Percentiles rank a stretch among this genome's conserved stretches.
These are phyloP conservation scores for Dipodascus geniculatus DNA, from an alignment of 805 yeast genomes.

Conservation along the genomic window DNA sequence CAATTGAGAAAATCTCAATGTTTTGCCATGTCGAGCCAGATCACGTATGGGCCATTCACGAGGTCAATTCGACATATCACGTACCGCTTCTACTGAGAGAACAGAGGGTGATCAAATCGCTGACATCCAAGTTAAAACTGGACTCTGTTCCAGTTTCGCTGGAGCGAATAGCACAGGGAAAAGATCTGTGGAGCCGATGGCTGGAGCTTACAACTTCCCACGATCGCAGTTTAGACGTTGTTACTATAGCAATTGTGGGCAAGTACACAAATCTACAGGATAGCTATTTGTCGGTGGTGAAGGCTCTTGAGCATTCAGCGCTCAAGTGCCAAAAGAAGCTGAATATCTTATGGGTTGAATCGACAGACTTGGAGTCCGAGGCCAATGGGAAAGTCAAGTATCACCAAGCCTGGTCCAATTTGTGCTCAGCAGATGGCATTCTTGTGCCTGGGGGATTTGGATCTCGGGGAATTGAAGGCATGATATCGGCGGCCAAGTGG, in stretches of 20 bases:
- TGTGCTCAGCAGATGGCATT: conserved; percentile 92
- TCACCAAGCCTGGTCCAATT: conserved; percentile 91
- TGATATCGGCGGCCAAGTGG: conserved; percentile 94
- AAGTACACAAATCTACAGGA: conserved; percentile 94
- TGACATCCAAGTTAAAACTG: conserved; percentile 57
- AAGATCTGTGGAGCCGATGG: conserved; percentile 65
- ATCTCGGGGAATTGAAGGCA: conserved; percentile 93
- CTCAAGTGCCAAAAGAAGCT: conserved; percentile 79
- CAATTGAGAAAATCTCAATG: conserved; percentile 96
- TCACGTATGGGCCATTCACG: conserved; percentile 94
- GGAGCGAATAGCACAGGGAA: conserved; percentile 53
- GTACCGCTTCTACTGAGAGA: conserved; percentile 86
- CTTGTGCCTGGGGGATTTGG: conserved; percentile 99
- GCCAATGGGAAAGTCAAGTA: conserved; percentile 56
- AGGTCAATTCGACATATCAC: conserved; percentile 93
- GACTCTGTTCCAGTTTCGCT: conserved; percentile 33
- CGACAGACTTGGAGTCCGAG: conserved; percentile 74
- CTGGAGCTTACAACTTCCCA: conserved; percentile 60
- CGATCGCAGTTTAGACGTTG: conserved; percentile 76
- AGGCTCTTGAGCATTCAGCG: conserved; percentile 90
- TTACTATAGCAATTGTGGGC: conserved; percentile 93
- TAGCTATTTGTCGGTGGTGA: conserved; percentile 87
- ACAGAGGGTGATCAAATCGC: conserved; percentile 69
- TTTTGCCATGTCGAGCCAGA: conserved; percentile 98
- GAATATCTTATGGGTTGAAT: conserved; percentile 92